Evolutionary conservation across 345 rosid species (phyloP).

Genomic region (Salix suchowensis): DNA sequence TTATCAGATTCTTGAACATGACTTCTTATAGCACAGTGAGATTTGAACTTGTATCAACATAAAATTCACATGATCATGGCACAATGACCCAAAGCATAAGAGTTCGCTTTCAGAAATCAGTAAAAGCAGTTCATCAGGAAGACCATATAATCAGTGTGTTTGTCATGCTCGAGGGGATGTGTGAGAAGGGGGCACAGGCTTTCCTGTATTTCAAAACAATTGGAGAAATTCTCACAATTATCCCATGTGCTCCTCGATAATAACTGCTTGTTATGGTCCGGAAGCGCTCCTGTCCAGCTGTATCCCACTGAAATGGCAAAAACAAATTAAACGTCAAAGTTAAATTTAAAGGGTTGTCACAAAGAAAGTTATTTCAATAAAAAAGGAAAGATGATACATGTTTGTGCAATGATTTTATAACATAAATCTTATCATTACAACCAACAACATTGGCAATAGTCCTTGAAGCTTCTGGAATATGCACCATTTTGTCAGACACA

Average conservation of each 20-base stretch:
- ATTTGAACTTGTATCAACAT: not conserved
- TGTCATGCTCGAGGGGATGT: not conserved
- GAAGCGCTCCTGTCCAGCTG: constrained; percentile 91
- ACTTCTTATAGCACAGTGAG: not conserved
- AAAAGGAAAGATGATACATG: not conserved
- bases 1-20: not conserved
- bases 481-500: not conserved
- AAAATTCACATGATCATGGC: not conserved
- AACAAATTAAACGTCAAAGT: not conserved
- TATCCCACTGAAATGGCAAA: constrained; percentile 63
- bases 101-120: not conserved
- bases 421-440: not conserved
- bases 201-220: no score
- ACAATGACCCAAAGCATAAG: not conserved
- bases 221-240: constrained; percentile 49
- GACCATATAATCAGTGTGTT: not conserved
- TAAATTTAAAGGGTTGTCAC: not conserved
- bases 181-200: no score
- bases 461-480: not conserved
- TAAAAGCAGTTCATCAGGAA: not conserved
- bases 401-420: not conserved
- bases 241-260: constrained; percentile 92
- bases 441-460: not conserved
- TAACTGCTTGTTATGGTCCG: constrained; percentile 91
- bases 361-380: not conserved